Conservation (phyloP, 2,329 filamentous ascomycete species). For the Parafenestella ontariensis region DNA sequence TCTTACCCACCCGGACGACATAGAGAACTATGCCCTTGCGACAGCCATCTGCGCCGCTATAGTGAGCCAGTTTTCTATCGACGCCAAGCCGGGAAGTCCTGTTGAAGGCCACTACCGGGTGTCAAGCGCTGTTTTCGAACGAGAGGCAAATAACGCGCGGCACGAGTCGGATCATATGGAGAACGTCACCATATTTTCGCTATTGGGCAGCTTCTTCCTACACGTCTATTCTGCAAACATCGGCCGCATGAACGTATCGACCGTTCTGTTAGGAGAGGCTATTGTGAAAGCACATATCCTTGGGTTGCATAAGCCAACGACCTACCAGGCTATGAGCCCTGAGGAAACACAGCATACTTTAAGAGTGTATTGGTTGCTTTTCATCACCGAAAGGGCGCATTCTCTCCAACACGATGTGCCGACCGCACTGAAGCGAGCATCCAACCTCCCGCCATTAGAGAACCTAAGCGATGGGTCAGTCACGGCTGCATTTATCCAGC, state of each 20-base stretch:
- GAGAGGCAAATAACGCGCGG: constrained; percentile 39
- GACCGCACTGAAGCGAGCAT: constrained; percentile 37
- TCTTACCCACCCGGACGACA: constrained; percentile 40
- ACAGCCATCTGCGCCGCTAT: constrained; percentile 45
- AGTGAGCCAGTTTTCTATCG: constrained; percentile 45
- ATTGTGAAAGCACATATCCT: constrained; percentile 45
- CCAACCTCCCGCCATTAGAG: constrained; percentile 37
- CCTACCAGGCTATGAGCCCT: constrained; percentile 33
- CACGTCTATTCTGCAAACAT: constrained; percentile 46
- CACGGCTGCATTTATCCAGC: constrained; percentile 42
- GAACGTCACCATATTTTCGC: constrained; percentile 37
- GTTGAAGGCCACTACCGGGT: constrained; percentile 43
- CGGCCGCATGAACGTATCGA: constrained; percentile 44
- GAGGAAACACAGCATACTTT: constrained; percentile 39
- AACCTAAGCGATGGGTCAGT: constrained; percentile 41
- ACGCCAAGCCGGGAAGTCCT: constrained; percentile 39
- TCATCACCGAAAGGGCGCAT: constrained; percentile 46
- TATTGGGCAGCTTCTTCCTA: constrained; percentile 43
- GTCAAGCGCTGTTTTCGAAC: constrained; percentile 38
- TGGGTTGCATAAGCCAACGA: constrained; percentile 35
- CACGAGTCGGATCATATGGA: constrained; percentile 41
- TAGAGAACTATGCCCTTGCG: constrained; percentile 42
- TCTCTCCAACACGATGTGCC: constrained; percentile 47
- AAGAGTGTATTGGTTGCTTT: constrained; percentile 46
- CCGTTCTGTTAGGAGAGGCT: constrained; percentile 40